Evolutionary conservation across 495 filamentous ascomycete species (phyloP).

Genomic region (Extremus antarcticus): DNA sequence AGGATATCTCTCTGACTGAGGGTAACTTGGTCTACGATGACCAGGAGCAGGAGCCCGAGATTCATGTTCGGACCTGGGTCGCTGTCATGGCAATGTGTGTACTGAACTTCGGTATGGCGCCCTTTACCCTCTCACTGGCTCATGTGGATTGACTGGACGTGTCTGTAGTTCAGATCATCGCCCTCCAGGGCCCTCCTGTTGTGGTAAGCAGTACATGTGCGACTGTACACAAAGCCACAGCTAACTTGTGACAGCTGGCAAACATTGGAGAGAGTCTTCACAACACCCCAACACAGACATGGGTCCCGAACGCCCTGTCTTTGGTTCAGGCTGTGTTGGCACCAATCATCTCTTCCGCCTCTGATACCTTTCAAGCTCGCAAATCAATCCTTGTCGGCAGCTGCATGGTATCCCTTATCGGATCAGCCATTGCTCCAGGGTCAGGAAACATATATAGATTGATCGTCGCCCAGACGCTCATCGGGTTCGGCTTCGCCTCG

Average conservation of each 20-base stretch:
- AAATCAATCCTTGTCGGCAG: neutral
- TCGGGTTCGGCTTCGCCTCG: neutral
- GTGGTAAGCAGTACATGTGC: neutral
- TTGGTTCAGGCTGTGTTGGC: neutral
- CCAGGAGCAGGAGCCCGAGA: too few species aligned
- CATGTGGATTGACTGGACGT: too few species aligned
- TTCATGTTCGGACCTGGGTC: too few species aligned
- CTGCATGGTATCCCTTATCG: neutral
- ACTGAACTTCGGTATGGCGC: too few species aligned
- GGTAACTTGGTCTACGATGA: too few species aligned
- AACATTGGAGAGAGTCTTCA: neutral
- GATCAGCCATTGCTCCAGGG: neutral
- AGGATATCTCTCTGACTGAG: too few species aligned
- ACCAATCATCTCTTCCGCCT: neutral
- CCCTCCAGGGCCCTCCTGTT: neutral
- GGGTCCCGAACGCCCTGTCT: neutral
- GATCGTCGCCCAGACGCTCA: neutral
- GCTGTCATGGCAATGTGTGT: too few species aligned
- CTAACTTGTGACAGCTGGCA: neutral
- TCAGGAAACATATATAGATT: neutral
- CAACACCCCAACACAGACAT: neutral
- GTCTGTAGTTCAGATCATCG: slow-evolving; percentile 6
- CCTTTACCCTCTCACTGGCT: too few species aligned
- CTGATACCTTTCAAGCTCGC: neutral
- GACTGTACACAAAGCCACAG: neutral